Evolutionary conservation across 805 yeast species (phyloP).

Genomic region (Starmerella geochares): DNA sequence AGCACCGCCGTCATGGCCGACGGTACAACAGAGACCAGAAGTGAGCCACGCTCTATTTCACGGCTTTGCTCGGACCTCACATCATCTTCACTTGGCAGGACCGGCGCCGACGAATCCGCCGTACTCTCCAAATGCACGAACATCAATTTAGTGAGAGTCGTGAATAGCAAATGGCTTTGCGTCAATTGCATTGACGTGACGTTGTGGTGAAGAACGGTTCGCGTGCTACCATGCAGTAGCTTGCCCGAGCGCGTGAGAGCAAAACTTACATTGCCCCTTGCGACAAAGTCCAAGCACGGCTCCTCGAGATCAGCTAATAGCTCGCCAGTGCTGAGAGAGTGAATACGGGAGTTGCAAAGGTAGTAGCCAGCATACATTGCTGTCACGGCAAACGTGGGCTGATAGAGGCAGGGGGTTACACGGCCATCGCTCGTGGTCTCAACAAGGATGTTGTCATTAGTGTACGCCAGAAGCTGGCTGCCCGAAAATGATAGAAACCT

Average conservation of each 20-base stretch:
- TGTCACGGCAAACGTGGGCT: conserved; percentile 7
- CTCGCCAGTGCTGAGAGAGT: background rate
- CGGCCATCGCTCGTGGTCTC: background rate
- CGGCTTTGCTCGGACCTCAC: conserved; percentile 70
- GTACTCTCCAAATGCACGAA: conserved; percentile 58
- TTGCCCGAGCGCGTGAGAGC: conserved; percentile 73
- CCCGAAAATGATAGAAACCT: conserved; percentile 1
- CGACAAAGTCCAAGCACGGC: conserved; percentile 44
- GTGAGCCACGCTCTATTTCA: conserved; percentile 81
- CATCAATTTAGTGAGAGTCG: conserved; percentile 75
- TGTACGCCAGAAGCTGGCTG: background rate
- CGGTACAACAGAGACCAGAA: conserved; percentile 73
- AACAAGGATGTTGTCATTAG: background rate
- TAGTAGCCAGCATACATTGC: conserved; percentile 10
- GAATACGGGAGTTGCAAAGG: conserved; percentile 8
- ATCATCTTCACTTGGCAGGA: conserved; percentile 26
- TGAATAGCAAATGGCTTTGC: conserved; percentile 55
- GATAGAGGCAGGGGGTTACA: background rate
- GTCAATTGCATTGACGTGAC: conserved; percentile 74
- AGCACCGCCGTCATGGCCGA: conserved; percentile 70
- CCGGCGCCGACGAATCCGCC: conserved; percentile 13
- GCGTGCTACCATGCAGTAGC: conserved; percentile 36
- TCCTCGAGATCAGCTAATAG: conserved; percentile 46
- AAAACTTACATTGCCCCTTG: conserved; percentile 36
- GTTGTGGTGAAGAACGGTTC: conserved; percentile 39